These are phyloP conservation scores for Porphyrellus cyaneotinctus DNA, from an alignment of 768 basidiomycete genomes.

Conservation along the genomic window DNA sequence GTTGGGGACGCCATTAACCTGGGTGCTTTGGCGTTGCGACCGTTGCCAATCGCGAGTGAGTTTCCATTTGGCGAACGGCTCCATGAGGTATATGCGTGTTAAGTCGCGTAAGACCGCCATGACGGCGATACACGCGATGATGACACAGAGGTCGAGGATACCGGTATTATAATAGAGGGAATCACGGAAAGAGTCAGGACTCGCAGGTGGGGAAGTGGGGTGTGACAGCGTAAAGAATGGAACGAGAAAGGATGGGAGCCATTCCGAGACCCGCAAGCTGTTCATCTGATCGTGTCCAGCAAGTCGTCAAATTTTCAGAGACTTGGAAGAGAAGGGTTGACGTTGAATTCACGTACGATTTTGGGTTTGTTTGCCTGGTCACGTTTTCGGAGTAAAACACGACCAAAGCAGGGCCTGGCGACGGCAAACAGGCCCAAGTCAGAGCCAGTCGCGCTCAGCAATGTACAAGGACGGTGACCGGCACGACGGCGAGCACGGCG, in stretches of 20 bases:
- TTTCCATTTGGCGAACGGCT: conserved; percentile 78
- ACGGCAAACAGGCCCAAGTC: conserved; percentile 5
- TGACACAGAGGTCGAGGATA: conserved; percentile 70
- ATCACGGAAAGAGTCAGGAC: conserved; percentile 69
- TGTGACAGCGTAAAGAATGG: conserved; percentile 78
- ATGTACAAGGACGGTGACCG: conserved; percentile 4
- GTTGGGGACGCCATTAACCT: conserved; percentile 26
- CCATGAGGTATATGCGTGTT: conserved; percentile 66
- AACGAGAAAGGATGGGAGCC: conserved; percentile 50
- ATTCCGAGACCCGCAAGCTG: conserved; percentile 31
- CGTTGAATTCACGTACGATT: conserved; percentile 17
- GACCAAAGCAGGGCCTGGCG: conserved; percentile 14
- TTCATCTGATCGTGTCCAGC: conserved; percentile 36
- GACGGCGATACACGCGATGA: conserved; percentile 75
- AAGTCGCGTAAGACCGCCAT: conserved; percentile 88
- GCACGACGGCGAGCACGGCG: conserved; percentile 4
- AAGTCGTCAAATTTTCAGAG: conserved; percentile 35
- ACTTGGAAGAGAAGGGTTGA: conserved; percentile 15
- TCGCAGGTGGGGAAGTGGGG: conserved; percentile 49
- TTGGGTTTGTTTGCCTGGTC: conserved; percentile 31
- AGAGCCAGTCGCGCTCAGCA: not conserved
- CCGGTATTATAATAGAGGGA: conserved; percentile 71
- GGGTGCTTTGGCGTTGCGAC: conserved; percentile 18
- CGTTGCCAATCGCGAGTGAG: conserved; percentile 51
- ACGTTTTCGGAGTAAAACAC: conserved; percentile 30